Base-by-base conservation (phyloP, 2,329 filamentous ascomycete genomes). In the Epichloe baconii region DNA sequence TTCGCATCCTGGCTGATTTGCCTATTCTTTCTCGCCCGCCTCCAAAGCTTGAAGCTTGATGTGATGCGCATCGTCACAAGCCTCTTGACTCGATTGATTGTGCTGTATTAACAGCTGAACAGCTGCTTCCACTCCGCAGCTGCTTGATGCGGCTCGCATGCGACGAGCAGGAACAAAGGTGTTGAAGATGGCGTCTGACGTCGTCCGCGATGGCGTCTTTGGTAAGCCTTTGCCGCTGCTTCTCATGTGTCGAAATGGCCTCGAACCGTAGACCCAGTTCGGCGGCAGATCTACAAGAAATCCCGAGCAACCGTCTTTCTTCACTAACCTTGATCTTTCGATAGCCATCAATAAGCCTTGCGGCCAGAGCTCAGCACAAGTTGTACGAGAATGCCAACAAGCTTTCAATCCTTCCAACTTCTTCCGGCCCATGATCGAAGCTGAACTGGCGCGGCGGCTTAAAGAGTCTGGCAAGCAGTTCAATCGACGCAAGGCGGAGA, bases 291-390 rank as follows among this genome's bases (percentile, higher is more conserved):
- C 0, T 38, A 14, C 36, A 14, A 38, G 5, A n/a, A 38, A 31
- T 47, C 15, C 26, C 37, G 14, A 46, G 40, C 14, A 10, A 5
- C 12, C 36, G 5, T 11, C 26, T 8, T n/a, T 45, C 31, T 8
- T 12, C 14, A 50, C 44, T 47, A 35, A 51, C 36, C 35, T 12
- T 12, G 17, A 37, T 51, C 47, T 40, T 31, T 47, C 59, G 17
- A 37, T 37, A 95, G 91, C 88, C 66, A 85, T 98, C 68, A 88
- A 95, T 72, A 98, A 98, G 71, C 93, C 93, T 31, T 75, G 83
- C 61, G 86, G 83, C 61, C 80, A 91, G 61, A 88, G 85, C 65
- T 97, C 91, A 36, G 90, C 90, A 48, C 88, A 95, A 67, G 85
- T 94, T 38, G 80, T 98, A 57, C 89, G 91, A 64, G 85, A 91